phyloP scores from a whole-genome alignment of 2,329 filamentous ascomycete species.

The Fusarium oligoseptatum region DNA sequence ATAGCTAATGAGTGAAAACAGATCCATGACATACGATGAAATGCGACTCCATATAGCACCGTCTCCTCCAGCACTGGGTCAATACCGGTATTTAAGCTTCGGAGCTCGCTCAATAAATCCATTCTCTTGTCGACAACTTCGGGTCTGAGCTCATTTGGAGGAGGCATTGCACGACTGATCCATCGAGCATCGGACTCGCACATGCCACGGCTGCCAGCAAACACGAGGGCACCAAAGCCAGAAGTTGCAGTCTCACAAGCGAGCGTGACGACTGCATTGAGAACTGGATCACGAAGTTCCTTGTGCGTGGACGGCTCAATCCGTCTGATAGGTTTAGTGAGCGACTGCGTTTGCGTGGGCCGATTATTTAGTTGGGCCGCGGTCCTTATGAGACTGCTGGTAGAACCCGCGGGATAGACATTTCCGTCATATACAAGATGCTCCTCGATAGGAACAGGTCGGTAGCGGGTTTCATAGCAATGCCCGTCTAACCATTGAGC shows the following conservation, averaged over 20 bases:
- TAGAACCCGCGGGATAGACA: slow-evolving; percentile 71
- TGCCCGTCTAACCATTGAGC: slow-evolving; percentile 79
- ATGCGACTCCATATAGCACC: slow-evolving; percentile 76
- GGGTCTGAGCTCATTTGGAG: slow-evolving; percentile 58
- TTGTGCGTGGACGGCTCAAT: slow-evolving; percentile 70
- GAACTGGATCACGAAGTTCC: slow-evolving; percentile 73
- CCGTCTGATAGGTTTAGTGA: slow-evolving; percentile 56
- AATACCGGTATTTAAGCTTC: slow-evolving; percentile 74
- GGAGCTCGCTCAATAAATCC: slow-evolving; percentile 75
- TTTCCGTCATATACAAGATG: slow-evolving; percentile 79
- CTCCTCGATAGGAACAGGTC: slow-evolving; percentile 81
- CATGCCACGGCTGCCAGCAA: slow-evolving; percentile 76
- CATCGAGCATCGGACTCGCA: slow-evolving; percentile 78
- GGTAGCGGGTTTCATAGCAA: slow-evolving; percentile 79
- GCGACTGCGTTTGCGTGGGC: slow-evolving; percentile 51
- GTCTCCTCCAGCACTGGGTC: slow-evolving; percentile 76
- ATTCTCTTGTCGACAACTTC: slow-evolving; percentile 68
- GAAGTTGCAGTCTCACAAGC: slow-evolving; percentile 76
- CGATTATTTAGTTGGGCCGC: slow-evolving; percentile 62
- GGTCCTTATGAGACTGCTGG: slow-evolving; percentile 69
- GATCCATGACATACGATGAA: slow-evolving; percentile 68
- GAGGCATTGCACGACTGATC: slow-evolving; percentile 76
- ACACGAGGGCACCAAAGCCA: slow-evolving; percentile 79
- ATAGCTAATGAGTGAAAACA: not conserved
- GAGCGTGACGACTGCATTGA: slow-evolving; percentile 79